Base-by-base conservation (phyloP, 1,284 basidiomycete species). In the Boletus putidus region DNA sequence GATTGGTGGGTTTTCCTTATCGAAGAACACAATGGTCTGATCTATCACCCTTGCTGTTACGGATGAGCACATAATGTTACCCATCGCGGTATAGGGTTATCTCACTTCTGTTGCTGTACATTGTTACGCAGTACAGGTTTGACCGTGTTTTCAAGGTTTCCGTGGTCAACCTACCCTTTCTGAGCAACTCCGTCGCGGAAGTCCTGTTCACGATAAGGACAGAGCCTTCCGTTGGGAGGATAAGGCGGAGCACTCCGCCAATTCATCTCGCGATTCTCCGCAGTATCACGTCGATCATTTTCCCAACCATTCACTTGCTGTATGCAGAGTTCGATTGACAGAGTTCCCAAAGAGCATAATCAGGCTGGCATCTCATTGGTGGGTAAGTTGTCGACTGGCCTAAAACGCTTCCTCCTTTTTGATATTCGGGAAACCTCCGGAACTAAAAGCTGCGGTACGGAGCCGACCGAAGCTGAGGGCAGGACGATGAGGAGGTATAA, bases 391-490 rank as follows among this genome's bases (percentile, higher is more conserved):
- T 36, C 36, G 21, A 54, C 48, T 49, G 42, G n/a, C 40, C 37
- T 12, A 45, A 48, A 47, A 42, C 8, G 23, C 21, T 37, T 49
- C 15, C 36, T 47, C 44, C 14, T 45, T 57, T 61, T 52, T 55
- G 35, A 55, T 62, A 55, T 59, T 55, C 40, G 23, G 55, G 58
- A 58, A 48, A 48, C 39, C 20, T 39, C 52, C 53, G 59, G 65
- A 62, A 49, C 44, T 55, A 21, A 54, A 58, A 51, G 46, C 48
- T 52, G 56, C 53, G 61, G 55, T 60, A 62, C 68, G 63, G 50
- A 44, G 42, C 47, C 48, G 52, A 63, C 60, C 62, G 61, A 59
- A 59, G 60, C 58, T 62, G 60, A 73, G 73, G 70, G 73, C 70
- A 71, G 67, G 67, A 47, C 60, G 27, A 58, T 49, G 58, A 49